A percentile compares a stretch with the other conserved stretches of the same genome.
These are phyloP conservation scores for Ogataea ganodermae DNA, from an alignment of 805 yeast genomes.

Conservation along the genomic window DNA sequence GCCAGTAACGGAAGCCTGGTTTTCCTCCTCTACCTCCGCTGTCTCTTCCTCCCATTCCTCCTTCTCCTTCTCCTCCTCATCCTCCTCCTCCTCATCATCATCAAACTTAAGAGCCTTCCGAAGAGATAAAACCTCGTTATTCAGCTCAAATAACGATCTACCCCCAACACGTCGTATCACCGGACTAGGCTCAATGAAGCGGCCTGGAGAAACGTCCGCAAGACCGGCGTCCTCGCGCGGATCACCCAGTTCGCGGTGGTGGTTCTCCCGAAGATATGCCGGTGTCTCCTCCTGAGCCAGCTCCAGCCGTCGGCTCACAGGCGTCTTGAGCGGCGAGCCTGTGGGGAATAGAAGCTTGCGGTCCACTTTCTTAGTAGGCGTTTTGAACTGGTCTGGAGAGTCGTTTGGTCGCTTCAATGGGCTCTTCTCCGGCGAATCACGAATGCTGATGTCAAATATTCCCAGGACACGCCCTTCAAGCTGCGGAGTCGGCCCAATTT, in stretches of 20 bases:
- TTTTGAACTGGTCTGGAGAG: slow-evolving; percentile 27
- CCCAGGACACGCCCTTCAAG: slow-evolving; percentile 75
- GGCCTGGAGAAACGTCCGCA: slow-evolving; percentile 17
- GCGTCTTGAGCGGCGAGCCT: slow-evolving; percentile 17
- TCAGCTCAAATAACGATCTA: slow-evolving; percentile 46
- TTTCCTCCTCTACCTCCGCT: slow-evolving; percentile 13
- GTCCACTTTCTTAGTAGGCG: slow-evolving; percentile 32
- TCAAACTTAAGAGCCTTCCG: slow-evolving; percentile 25
- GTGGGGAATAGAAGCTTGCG: slow-evolving; percentile 22
- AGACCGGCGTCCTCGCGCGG: neutral
- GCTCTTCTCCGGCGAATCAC: slow-evolving; percentile 23
- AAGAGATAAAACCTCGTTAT: slow-evolving; percentile 46
- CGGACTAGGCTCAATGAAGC: slow-evolving; percentile 35
- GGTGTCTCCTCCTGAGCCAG: slow-evolving; percentile 26
- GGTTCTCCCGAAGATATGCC: slow-evolving; percentile 17
- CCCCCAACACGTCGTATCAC: slow-evolving; percentile 26
- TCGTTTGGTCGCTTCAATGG: slow-evolving; percentile 8
- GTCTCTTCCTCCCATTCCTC: slow-evolving; percentile 25
- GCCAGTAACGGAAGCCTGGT: neutral
- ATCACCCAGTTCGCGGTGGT: no score
- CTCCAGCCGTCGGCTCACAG: slow-evolving; percentile 10
- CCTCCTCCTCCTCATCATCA: slow-evolving; percentile 21
- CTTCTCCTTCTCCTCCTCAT: slow-evolving; percentile 11
- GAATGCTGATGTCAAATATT: slow-evolving; percentile 56
- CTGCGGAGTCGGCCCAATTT: slow-evolving; percentile 87